A percentile compares a stretch with the other conserved stretches of the same genome.
These are phyloP conservation scores for Phytophthora aleatoria DNA, from an alignment of 352 stramenopile species.

Conservation along the genomic window DNA sequence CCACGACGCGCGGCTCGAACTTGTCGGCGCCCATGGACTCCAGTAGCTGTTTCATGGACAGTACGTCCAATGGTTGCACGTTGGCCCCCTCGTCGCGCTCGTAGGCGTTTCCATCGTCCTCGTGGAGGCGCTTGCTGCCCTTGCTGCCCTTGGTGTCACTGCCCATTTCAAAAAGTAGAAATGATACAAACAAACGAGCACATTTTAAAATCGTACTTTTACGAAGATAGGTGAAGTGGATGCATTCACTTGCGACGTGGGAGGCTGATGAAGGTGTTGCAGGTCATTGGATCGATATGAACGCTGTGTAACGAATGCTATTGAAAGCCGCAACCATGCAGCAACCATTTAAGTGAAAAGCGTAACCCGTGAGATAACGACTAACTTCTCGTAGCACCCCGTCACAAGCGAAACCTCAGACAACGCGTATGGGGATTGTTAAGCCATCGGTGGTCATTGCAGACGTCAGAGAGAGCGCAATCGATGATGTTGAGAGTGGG, in stretches of 20 bases:
- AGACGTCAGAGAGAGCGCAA: neutral
- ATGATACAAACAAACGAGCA: constrained; percentile 14
- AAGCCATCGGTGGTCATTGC: neutral
- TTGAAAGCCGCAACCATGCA: neutral
- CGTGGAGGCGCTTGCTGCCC: constrained; percentile 44
- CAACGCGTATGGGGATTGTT: constrained; percentile 3
- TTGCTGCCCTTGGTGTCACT: constrained; percentile 49
- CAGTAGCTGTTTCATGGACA: constrained; percentile 64
- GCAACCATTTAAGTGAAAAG: too few relatives aligned
- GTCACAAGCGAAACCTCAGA: neutral
- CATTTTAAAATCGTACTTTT: constrained; percentile 13
- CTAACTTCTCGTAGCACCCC: neutral
- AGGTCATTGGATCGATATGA: neutral
- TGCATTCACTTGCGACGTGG: too few relatives aligned
- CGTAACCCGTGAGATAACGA: neutral
- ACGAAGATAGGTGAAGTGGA: neutral
- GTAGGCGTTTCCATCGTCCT: constrained; percentile 59
- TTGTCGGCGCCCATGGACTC: constrained; percentile 84
- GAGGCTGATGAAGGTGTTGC: neutral
- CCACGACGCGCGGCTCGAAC: constrained; percentile 79
- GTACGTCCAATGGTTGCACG: constrained; percentile 61
- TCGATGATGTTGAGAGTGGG: constrained; percentile 12
- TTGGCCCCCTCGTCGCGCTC: constrained; percentile 42
- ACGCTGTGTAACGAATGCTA: constrained; percentile 3
- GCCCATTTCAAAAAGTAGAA: constrained; percentile 40